Conservation (phyloP, 2,329 filamentous ascomycete genomes). For the Penicillium sp. region DNA sequence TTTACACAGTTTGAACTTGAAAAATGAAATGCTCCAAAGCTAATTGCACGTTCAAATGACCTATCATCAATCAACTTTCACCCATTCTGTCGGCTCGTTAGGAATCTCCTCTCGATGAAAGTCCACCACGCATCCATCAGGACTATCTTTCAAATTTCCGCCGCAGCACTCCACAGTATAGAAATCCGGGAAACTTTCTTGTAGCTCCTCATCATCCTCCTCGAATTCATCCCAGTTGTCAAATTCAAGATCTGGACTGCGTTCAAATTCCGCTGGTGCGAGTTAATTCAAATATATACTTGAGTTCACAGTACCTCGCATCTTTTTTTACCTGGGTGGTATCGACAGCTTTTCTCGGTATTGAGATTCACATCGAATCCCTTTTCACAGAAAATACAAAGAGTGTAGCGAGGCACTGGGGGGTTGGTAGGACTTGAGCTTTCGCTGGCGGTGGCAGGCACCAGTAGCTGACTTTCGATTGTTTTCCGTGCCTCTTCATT, state of each 20-base stretch:
- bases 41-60: too few species aligned
- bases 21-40: too few species aligned
- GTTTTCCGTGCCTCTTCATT: too few species aligned
- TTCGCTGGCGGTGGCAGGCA: background rate
- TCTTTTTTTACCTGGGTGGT: background rate
- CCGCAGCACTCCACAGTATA: background rate
- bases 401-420: background rate
- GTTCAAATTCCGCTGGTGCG: background rate
- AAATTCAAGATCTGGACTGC: background rate
- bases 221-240: background rate
- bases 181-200: background rate
- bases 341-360: background rate
- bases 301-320: background rate
- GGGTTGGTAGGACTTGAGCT: background rate
- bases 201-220: background rate
- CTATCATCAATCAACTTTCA: background rate
- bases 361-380: slow-evolving; percentile 1
- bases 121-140: background rate
- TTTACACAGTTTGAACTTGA: too few species aligned
- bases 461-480: too few species aligned
- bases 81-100: background rate
- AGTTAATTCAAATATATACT: background rate
- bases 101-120: background rate
- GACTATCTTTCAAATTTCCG: background rate
- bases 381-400: background rate